These are phyloP conservation scores for Leucaena leucocephala DNA, from an alignment of 306 rosid genomes.

Conservation along the genomic window DNA sequence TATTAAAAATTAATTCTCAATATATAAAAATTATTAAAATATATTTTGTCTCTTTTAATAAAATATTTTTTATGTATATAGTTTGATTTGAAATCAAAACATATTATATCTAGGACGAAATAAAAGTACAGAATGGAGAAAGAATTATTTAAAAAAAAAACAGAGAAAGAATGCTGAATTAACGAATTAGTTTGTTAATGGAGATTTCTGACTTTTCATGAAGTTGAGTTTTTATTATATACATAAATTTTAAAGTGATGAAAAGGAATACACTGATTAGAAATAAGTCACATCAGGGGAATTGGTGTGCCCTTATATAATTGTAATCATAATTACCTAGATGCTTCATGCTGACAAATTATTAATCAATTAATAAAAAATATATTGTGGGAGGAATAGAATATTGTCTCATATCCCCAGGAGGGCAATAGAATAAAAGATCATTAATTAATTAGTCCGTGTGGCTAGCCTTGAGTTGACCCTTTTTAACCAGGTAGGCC, in stretches of 20 bases:
- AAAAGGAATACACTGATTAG: neutral
- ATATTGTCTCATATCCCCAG: neutral
- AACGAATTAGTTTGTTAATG: neutral
- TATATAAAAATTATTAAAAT: too few species aligned
- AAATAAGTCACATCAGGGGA: constrained; percentile 29
- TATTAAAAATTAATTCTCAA: too few species aligned
- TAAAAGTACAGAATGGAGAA: neutral
- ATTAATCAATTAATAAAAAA: too few species aligned
- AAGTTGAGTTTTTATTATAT: neutral
- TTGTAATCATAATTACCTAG: too few species aligned
- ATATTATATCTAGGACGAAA: too few species aligned
- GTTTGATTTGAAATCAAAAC: too few species aligned
- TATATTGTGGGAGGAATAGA: neutral
- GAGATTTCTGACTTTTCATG: neutral
- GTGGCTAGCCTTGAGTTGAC: neutral
- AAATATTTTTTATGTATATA: too few species aligned
- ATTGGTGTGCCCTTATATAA: neutral
- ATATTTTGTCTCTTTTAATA: too few species aligned
- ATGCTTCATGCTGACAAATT: neutral
- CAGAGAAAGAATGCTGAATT: neutral
- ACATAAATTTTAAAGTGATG: neutral
- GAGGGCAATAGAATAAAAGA: neutral
- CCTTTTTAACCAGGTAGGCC: constrained; percentile 33
- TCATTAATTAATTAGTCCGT: neutral
- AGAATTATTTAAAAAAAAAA: too few species aligned